Percentiles rank a stretch among this genome's conserved stretches.
Evolutionary conservation across 805 yeast genomes (phyloP).

Genomic region (Saturnispora sanitii): DNA sequence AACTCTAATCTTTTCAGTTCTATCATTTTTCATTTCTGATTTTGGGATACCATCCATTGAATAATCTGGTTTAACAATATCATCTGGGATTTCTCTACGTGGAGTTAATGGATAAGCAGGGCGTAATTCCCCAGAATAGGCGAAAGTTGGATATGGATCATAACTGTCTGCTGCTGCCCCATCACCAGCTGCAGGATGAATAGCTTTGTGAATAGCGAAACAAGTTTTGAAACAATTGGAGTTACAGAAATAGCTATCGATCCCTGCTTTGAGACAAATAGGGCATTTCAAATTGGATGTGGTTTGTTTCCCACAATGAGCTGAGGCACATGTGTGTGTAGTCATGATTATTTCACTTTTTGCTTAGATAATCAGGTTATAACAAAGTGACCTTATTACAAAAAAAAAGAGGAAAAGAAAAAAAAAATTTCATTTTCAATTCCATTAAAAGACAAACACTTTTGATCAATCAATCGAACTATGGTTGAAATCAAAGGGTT

Average conservation of each 20-base stretch:
- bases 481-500: constrained; percentile 43
- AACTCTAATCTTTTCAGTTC: constrained; percentile 55
- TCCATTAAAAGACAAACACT: background rate
- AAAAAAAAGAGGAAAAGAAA: background rate
- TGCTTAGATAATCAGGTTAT: background rate
- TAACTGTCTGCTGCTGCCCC: too few species aligned
- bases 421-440: background rate
- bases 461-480: background rate
- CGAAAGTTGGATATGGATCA: constrained; percentile 79
- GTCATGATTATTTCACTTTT: constrained; percentile 1
- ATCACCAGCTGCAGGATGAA: constrained; percentile 55
- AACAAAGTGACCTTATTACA: background rate
- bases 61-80: constrained; percentile 73
- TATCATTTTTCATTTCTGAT: constrained; percentile 63
- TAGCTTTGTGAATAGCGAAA: constrained; percentile 65
- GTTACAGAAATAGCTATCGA: constrained; percentile 62
- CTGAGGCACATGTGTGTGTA: constrained; percentile 47
- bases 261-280: constrained; percentile 67
- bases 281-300: constrained; percentile 79
- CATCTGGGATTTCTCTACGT: constrained; percentile 59
- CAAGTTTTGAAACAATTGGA: constrained; percentile 72
- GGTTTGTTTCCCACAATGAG: constrained; percentile 79
- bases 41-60: constrained; percentile 71
- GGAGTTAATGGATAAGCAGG: constrained; percentile 78
- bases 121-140: constrained; percentile 63